Conservation (phyloP, 2,329 filamentous ascomycete species). For the Trichoderma cornu-damae region DNA sequence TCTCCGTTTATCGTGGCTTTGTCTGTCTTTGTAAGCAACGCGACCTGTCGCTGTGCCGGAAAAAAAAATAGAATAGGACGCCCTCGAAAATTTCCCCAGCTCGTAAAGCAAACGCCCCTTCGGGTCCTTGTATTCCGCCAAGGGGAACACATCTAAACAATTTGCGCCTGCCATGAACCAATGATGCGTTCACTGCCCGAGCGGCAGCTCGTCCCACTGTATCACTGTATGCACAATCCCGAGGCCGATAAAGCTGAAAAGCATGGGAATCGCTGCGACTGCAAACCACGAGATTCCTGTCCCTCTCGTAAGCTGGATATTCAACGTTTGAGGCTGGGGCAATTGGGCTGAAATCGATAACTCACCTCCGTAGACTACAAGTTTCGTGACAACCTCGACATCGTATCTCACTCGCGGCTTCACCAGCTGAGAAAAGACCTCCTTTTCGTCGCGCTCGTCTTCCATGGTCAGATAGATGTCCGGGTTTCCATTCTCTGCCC, state of each 20-base stretch:
- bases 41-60: slow-evolving; percentile 2
- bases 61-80: not conserved
- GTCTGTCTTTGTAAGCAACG: not conserved
- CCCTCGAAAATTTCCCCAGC: not conserved
- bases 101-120: not conserved
- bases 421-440: slow-evolving; percentile 79
- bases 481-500: slow-evolving; percentile 31
- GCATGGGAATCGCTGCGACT: slow-evolving; percentile 65
- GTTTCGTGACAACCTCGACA: slow-evolving; percentile 95
- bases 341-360: slow-evolving; percentile 10
- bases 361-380: slow-evolving; percentile 89
- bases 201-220: not conserved
- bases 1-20: not conserved
- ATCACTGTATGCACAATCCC: slow-evolving; percentile 39
- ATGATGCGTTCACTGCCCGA: not conserved
- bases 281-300: slow-evolving; percentile 78
- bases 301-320: slow-evolving; percentile 14
- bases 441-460: slow-evolving; percentile 59
- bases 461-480: slow-evolving; percentile 34
- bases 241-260: slow-evolving; percentile 60
- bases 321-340: slow-evolving; percentile 2
- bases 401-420: slow-evolving; percentile 91
- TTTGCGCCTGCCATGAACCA: not conserved
- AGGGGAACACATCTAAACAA: not conserved
- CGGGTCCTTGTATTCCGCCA: not conserved